Conservation (phyloP, 805 yeast species). For the Maudiozyma turicensis region DNA sequence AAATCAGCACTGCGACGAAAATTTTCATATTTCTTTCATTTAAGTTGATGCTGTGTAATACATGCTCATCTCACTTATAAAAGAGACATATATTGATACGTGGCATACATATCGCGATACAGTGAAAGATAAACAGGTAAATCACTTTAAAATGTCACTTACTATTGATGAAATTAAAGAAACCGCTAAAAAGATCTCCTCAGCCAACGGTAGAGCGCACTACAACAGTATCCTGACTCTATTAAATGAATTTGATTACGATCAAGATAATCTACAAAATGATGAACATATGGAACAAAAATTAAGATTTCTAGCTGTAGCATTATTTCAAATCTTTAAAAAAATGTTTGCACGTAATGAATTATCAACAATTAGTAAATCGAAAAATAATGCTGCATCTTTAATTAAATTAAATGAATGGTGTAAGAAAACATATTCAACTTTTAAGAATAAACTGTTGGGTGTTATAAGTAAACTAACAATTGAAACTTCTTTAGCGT, state of each 20-base stretch:
- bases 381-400: conserved; percentile 16
- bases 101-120: background rate
- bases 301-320: conserved; percentile 23
- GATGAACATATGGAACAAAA: conserved; percentile 13
- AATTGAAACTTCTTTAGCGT: conserved; percentile 38
- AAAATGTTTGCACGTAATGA: conserved; percentile 28
- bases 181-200: conserved; percentile 20
- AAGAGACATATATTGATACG: background rate
- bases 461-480: conserved; percentile 32
- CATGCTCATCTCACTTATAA: too few species aligned
- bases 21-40: too few species aligned
- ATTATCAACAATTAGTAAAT: conserved; percentile 9
- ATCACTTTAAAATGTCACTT: conserved; percentile 1
- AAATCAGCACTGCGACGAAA: too few species aligned
- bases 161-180: conserved; percentile 21
- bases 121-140: background rate
- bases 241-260: conserved; percentile 14
- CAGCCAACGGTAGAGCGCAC: conserved; percentile 22
- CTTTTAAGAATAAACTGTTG: conserved; percentile 39
- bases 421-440: conserved; percentile 50
- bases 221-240: conserved; percentile 27
- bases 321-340: conserved; percentile 26
- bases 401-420: conserved; percentile 41
- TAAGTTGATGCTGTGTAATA: too few species aligned
- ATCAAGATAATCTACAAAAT: conserved; percentile 1